These are phyloP conservation scores for Xylaria sp. DNA, from an alignment of 2,329 filamentous ascomycete species.

Conservation along the genomic window DNA sequence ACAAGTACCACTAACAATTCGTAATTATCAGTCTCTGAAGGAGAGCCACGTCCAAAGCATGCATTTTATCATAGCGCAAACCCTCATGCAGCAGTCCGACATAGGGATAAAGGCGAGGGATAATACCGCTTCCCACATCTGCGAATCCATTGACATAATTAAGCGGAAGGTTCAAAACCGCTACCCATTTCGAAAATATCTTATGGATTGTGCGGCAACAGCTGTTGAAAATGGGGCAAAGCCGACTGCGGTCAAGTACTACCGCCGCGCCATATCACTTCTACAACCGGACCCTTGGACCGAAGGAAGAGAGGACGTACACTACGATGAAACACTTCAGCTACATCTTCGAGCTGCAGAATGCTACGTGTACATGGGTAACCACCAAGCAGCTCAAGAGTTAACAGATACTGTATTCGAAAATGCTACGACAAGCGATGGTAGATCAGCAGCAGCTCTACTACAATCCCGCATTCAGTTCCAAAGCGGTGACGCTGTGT, in stretches of 20 bases:
- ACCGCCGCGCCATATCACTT: conserved; percentile 78
- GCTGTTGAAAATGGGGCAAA: conserved; percentile 86
- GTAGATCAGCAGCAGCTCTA: conserved; percentile 87
- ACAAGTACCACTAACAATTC: conserved; percentile 23
- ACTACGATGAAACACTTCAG: conserved; percentile 86
- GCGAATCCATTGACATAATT: conserved; percentile 79
- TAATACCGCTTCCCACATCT: conserved; percentile 83
- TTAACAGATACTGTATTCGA: conserved; percentile 77
- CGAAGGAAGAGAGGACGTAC: conserved; percentile 74
- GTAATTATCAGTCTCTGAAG: conserved; percentile 62
- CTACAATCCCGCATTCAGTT: conserved; percentile 83
- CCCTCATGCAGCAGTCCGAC: conserved; percentile 77
- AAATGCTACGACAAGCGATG: conserved; percentile 76
- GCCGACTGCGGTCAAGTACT: conserved; percentile 85
- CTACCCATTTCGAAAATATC: conserved; percentile 75
- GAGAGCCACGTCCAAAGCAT: conserved; percentile 79
- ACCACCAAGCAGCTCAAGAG: conserved; percentile 73
- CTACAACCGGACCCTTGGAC: conserved; percentile 84
- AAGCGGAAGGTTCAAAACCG: conserved; percentile 70
- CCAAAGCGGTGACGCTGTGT: conserved; percentile 75
- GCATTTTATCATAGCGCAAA: conserved; percentile 90
- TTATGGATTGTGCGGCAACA: conserved; percentile 81
- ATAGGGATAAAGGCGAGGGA: conserved; percentile 73
- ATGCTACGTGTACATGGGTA: conserved; percentile 82
- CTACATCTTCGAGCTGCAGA: conserved; percentile 84